Conservation (phyloP, 192 early-diverging fungal genomes). For the Rhizophagus sp. region DNA sequence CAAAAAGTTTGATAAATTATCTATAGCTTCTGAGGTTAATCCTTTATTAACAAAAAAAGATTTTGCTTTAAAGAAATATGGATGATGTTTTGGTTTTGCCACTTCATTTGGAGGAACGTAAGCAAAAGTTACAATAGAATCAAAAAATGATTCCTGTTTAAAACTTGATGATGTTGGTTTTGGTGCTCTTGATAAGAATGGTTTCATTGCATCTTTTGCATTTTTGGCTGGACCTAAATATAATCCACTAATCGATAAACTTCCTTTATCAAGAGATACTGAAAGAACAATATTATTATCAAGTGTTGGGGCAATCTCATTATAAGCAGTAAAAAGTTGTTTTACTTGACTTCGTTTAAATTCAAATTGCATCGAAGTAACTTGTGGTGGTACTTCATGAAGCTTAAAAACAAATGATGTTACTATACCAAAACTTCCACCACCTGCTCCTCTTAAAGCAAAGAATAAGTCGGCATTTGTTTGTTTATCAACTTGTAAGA, state of each 20-base stretch:
- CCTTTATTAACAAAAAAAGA: not conserved
- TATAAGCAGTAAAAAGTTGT: constrained; percentile 3
- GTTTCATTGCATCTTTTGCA: not conserved
- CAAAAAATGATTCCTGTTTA: not conserved
- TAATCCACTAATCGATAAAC: not conserved
- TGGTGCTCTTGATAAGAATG: not conserved
- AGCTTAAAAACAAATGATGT: constrained; percentile 32
- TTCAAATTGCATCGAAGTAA: not conserved
- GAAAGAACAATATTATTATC: not conserved
- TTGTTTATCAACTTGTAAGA: constrained; percentile 33
- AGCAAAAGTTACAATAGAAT: not conserved
- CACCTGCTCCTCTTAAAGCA: constrained; percentile 59
- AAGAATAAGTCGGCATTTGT: constrained; percentile 57
- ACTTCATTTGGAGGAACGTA: not conserved
- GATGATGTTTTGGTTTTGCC: not conserved
- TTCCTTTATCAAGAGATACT: not conserved
- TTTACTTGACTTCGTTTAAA: not conserved
- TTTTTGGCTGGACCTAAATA: not conserved
- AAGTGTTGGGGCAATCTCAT: not conserved
- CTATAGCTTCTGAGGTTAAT: not conserved
- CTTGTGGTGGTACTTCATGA: constrained; percentile 12
- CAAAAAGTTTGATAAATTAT: not conserved
- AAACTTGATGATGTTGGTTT: not conserved
- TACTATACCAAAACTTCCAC: constrained; percentile 41
- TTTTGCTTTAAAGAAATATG: constrained; percentile 3